phyloP scores from a whole-genome alignment of 2,329 filamentous ascomycete genomes.

The Hypoxylon sp. region DNA sequence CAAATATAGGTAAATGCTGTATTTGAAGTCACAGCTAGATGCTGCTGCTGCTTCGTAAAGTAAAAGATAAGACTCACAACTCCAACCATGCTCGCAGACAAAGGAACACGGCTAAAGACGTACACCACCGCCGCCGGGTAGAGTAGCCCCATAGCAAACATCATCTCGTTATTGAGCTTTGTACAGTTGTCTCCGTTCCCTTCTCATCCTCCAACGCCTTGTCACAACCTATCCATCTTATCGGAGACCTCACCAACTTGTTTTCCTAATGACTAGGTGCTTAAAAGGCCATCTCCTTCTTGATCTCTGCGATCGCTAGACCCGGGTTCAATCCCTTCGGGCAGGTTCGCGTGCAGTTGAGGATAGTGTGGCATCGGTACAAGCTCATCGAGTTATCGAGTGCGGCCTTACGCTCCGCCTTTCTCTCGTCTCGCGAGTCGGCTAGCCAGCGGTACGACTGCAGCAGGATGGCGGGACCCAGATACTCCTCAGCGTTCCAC shows the following conservation, averaged over 20 bases:
- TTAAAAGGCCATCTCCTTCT: conserved; percentile 89
- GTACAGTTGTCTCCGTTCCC: conserved; percentile 24
- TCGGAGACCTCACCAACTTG: not conserved
- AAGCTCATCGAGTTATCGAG: conserved; percentile 99
- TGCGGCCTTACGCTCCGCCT: conserved; percentile 85
- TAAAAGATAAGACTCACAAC: conserved; percentile 39
- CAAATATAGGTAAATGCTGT: conserved; percentile 22
- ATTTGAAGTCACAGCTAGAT: conserved; percentile 32
- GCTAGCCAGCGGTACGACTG: conserved; percentile 98
- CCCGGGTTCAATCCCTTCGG: conserved; percentile 98
- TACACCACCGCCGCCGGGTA: conserved; percentile 31
- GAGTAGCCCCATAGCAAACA: conserved; percentile 39
- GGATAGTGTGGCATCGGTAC: conserved; percentile 98
- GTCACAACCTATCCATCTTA: not conserved
- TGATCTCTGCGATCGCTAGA: conserved; percentile 95
- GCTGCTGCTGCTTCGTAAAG: conserved; percentile 8
- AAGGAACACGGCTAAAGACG: conserved; percentile 45
- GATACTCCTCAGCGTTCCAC: conserved; percentile 99
- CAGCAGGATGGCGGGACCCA: conserved; percentile 94
- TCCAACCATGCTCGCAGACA: conserved; percentile 46
- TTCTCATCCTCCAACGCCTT: not conserved
- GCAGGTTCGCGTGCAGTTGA: conserved; percentile 98
- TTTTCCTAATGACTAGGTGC: not conserved
- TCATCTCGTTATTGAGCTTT: conserved; percentile 37
- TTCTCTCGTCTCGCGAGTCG: conserved; percentile 94